Conservation (phyloP, 2,329 filamentous ascomycete species). For the Cryphonectria radicalis region DNA sequence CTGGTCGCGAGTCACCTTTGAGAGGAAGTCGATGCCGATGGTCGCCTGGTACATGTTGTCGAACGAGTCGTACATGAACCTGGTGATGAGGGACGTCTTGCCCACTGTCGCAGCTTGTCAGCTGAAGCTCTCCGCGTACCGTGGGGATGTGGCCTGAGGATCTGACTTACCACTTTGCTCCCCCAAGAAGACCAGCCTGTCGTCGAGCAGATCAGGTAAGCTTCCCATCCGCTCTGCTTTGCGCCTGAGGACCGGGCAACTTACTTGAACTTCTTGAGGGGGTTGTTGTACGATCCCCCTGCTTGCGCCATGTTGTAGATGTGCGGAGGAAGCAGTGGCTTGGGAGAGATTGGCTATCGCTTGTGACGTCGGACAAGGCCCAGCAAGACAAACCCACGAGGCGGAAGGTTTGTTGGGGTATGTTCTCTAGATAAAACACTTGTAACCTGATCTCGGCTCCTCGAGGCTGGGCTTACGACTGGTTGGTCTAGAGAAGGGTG, state of each 20-base stretch:
- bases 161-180: slow-evolving; percentile 88
- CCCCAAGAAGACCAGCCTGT: slow-evolving; percentile 91
- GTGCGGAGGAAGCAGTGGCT: slow-evolving; percentile 30
- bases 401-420: background rate
- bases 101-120: slow-evolving; percentile 66
- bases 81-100: slow-evolving; percentile 97
- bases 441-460: background rate
- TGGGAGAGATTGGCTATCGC: slow-evolving; percentile 6
- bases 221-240: background rate
- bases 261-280: slow-evolving; percentile 99
- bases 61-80: slow-evolving; percentile 99
- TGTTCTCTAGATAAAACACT: background rate
- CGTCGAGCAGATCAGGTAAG: slow-evolving; percentile 26
- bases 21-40: slow-evolving; percentile 98
- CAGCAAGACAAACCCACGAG: slow-evolving; percentile 7
- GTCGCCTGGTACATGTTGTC: slow-evolving; percentile 99
- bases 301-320: slow-evolving; percentile 75
- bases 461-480: background rate
- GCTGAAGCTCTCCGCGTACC: background rate
- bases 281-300: slow-evolving; percentile 92
- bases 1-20: slow-evolving; percentile 66
- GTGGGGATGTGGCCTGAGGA: slow-evolving; percentile 9
- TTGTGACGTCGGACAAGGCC: slow-evolving; percentile 7
- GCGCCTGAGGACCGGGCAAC: slow-evolving; percentile 27
- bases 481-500: background rate